Conservation (phyloP, 129 eudicot genomes). For the Centaurea solstitialis region DNA sequence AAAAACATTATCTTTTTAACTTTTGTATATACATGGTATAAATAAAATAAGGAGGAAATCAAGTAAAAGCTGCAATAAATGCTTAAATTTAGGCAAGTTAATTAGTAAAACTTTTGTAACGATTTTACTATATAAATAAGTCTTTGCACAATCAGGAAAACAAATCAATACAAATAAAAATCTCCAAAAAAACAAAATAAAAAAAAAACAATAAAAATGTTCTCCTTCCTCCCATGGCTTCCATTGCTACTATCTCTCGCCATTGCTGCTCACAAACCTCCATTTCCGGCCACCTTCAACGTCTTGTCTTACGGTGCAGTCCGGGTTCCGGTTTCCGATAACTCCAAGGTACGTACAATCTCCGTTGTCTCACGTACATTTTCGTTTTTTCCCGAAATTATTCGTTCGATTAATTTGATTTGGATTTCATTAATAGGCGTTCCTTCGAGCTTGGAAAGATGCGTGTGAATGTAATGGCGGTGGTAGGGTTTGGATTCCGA, state of each 20-base stretch:
- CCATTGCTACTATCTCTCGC: conserved; percentile 24
- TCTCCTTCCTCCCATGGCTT: conserved; percentile 30
- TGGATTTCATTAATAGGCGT: conserved; percentile 35
- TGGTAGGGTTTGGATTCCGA: conserved; percentile 37
- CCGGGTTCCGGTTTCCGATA: conserved; percentile 46
- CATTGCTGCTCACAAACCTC: neutral
- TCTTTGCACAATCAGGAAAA: neutral
- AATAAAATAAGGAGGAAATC: neutral
- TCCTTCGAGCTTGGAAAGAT: conserved; percentile 59
- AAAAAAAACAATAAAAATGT: neutral
- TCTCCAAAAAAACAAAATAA: neutral
- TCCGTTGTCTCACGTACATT: neutral
- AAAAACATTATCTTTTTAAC: too few species aligned
- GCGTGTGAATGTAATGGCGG: conserved; percentile 46
- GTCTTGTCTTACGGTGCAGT: conserved; percentile 59
- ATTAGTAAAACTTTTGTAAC: neutral
- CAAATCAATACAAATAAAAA: conserved; percentile 4
- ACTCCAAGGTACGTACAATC: conserved; percentile 48
- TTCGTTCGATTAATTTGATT: too few species aligned
- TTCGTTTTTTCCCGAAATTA: neutral
- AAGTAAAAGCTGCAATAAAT: neutral
- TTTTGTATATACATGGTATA: neutral
- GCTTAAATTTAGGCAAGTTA: neutral
- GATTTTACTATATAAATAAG: conserved; percentile 14
- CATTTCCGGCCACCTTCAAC: conserved; percentile 31